Conservation (phyloP, 768 basidiomycete genomes). For the Chlorophyllum brunneum region DNA sequence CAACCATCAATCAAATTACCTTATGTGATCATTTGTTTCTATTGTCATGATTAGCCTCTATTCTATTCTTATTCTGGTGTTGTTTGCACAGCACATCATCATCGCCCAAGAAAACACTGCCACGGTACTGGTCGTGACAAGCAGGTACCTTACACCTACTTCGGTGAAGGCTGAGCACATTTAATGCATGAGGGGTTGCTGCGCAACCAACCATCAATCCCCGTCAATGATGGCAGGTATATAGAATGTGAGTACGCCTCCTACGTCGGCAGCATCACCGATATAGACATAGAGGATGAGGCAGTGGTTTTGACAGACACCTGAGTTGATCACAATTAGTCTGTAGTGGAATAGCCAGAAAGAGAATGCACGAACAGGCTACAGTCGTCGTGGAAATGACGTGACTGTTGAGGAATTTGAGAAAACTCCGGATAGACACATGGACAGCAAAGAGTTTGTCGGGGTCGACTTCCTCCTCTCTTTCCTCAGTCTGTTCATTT, state of each 20-base stretch:
- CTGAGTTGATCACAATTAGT: slow-evolving; percentile 31
- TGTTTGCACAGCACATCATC: too few species aligned
- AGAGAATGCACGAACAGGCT: slow-evolving; percentile 53
- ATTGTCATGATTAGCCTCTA: too few species aligned
- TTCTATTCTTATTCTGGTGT: too few species aligned
- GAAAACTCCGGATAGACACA: slow-evolving; percentile 69
- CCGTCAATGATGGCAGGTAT: slow-evolving; percentile 76
- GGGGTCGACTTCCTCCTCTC: slow-evolving; percentile 44
- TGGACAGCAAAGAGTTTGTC: slow-evolving; percentile 60
- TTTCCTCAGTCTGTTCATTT: slow-evolving; percentile 29
- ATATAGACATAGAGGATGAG: slow-evolving; percentile 89
- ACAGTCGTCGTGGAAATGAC: slow-evolving; percentile 82
- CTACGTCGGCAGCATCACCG: slow-evolving; percentile 72
- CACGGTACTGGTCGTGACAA: too few species aligned
- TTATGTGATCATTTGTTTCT: too few species aligned
- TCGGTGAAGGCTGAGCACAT: too few species aligned
- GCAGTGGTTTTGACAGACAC: slow-evolving; percentile 79
- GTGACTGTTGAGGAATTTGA: slow-evolving; percentile 79
- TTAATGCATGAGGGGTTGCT: too few species aligned
- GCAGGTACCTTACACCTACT: too few species aligned
- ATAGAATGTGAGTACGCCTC: slow-evolving; percentile 86
- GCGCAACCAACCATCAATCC: slow-evolving; percentile 9
- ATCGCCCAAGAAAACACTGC: too few species aligned
- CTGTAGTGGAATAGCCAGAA: neutral
- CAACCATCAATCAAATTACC: too few species aligned